Conservation (phyloP, 306 rosid species). For the Gillenia trifoliata region DNA sequence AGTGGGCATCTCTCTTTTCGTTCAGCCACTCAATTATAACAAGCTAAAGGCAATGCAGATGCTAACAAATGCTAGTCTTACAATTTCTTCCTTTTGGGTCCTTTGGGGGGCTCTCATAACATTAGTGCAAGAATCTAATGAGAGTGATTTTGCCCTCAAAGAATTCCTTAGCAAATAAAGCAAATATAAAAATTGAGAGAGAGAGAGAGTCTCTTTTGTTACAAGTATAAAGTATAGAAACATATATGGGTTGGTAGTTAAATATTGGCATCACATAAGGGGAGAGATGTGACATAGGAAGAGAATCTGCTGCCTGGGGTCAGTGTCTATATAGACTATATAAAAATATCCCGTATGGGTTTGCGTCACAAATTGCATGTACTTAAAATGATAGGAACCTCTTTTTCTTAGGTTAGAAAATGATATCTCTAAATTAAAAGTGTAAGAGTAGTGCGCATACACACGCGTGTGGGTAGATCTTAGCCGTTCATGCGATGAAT, state of each 20-base stretch:
- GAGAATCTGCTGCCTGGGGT: neutral
- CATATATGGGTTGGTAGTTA: constrained; percentile 16
- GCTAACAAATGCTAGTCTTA: constrained; percentile 17
- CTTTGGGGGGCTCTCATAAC: constrained; percentile 6
- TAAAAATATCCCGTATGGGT: neutral
- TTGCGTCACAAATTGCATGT: neutral
- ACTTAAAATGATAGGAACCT: neutral
- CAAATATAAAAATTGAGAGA: neutral
- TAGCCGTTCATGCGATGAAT: too few species aligned
- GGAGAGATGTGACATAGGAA: constrained; percentile 1
- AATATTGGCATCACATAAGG: constrained; percentile 24
- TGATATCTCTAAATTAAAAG: neutral
- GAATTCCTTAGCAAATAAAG: constrained; percentile 8
- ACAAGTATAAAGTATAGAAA: too few species aligned
- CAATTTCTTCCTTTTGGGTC: constrained; percentile 13
- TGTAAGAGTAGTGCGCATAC: neutral
- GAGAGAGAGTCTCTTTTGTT: neutral
- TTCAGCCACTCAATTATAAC: constrained; percentile 37
- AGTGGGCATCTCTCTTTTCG: constrained; percentile 55
- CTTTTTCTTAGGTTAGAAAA: neutral
- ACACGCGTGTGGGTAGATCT: neutral
- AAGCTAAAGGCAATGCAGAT: constrained; percentile 26
- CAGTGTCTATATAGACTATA: neutral
- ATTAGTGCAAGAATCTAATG: constrained; percentile 20
- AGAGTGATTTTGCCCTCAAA: constrained; percentile 16